A percentile compares a stretch with the other conserved stretches of the same genome.
phyloP scores from a whole-genome alignment of 2,329 filamentous ascomycete species.

The Tolypocladium amazonense region DNA sequence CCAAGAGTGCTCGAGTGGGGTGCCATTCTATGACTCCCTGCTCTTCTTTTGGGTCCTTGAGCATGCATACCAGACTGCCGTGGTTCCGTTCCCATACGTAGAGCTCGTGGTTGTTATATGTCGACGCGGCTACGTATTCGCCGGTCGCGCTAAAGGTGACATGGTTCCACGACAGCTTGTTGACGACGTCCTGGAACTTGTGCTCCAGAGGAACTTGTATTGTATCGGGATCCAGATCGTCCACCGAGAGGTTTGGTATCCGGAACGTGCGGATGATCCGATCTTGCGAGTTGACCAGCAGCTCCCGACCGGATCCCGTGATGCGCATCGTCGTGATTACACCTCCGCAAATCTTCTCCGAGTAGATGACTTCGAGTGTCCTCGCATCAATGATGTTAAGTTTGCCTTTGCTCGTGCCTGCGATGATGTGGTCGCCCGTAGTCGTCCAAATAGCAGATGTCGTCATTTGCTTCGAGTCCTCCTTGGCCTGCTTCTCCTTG shows the following conservation, averaged over 20 bases:
- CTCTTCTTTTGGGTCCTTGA: constrained; percentile 94
- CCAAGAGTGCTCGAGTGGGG: constrained; percentile 74
- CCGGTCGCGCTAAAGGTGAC: constrained; percentile 89
- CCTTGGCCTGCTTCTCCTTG: constrained; percentile 76
- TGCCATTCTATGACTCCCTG: constrained; percentile 97
- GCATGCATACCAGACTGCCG: constrained; percentile 88
- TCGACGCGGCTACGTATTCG: constrained; percentile 93
- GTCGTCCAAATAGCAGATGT: constrained; percentile 85
- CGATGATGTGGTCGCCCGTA: constrained; percentile 77
- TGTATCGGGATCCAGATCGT: constrained; percentile 69
- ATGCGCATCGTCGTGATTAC: constrained; percentile 82
- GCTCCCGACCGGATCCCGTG: constrained; percentile 68
- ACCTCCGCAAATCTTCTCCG: constrained; percentile 75
- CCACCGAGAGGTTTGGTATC: constrained; percentile 63
- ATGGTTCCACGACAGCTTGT: constrained; percentile 91
- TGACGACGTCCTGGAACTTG: constrained; percentile 97
- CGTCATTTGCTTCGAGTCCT: constrained; percentile 90
- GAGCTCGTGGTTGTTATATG: constrained; percentile 96
- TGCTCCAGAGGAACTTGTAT: constrained; percentile 89
- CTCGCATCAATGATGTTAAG: constrained; percentile 87
- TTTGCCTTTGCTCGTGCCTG: constrained; percentile 91
- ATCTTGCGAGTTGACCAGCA: constrained; percentile 89
- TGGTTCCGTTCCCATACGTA: constrained; percentile 96
- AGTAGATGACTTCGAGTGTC: constrained; percentile 76
- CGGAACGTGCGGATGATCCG: constrained; percentile 89